phyloP scores from a whole-genome alignment of 352 stramenopile genomes.

The Phytophthora cajani region DNA sequence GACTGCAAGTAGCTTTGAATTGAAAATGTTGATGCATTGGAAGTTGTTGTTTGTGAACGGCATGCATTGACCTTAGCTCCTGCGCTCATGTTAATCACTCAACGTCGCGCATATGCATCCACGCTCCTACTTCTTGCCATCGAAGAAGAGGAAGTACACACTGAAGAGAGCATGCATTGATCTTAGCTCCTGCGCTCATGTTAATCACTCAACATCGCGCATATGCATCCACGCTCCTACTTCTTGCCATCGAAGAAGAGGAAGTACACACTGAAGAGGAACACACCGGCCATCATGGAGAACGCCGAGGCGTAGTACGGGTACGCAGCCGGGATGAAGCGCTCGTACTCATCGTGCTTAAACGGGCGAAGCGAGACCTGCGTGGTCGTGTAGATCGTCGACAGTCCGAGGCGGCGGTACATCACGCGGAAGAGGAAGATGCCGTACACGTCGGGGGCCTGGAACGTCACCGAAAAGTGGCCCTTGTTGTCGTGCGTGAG shows the following conservation, averaged over 20 bases:
- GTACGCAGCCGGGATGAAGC: conserved; percentile 93
- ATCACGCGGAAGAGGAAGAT: conserved; percentile 95
- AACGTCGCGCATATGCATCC: neutral
- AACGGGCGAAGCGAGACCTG: conserved; percentile 94
- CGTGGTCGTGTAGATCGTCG: conserved; percentile 86
- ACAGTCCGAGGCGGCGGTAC: conserved; percentile 90
- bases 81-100: neutral
- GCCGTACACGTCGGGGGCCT: conserved; percentile 91
- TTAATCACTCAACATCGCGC: neutral
- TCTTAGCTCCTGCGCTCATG: neutral
- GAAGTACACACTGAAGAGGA: conserved; percentile 92
- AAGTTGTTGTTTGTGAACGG: neutral
- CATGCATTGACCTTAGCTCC: neutral
- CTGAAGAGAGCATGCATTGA: too few species aligned
- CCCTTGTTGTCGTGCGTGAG: conserved; percentile 74
- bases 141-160: conserved; percentile 90
- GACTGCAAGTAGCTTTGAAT: conserved; percentile 13
- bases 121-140: conserved; percentile 59
- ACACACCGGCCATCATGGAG: conserved; percentile 91
- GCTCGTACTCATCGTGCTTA: conserved; percentile 96
- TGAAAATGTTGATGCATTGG: conserved; percentile 2
- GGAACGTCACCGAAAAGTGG: conserved; percentile 87
- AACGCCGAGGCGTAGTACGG: conserved; percentile 94
- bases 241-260: conserved; percentile 86
- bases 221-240: conserved; percentile 14